phyloP scores from a whole-genome alignment of 345 rosid species.

The Populus simonii region DNA sequence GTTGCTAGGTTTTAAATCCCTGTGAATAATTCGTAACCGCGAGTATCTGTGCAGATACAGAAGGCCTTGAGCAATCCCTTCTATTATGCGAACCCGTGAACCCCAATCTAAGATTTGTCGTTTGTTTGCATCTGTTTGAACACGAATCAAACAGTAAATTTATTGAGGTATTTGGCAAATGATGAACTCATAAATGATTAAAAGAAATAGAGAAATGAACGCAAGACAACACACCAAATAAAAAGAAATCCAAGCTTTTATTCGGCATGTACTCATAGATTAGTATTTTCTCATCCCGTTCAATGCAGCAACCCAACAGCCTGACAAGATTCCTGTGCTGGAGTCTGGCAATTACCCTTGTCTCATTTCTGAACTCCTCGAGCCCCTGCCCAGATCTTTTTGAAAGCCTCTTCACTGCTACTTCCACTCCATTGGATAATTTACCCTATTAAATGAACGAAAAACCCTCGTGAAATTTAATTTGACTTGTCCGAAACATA shows the following conservation, averaged over 20 bases:
- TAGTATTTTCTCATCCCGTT: not conserved
- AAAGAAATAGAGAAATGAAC: not conserved
- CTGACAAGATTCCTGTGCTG: conserved; percentile 1
- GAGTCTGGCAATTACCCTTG: not conserved
- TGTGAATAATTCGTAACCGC: not conserved
- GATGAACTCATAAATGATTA: not conserved
- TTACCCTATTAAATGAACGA: not conserved
- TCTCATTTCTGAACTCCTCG: not conserved
- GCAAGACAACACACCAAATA: not conserved
- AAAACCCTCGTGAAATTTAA: too few relatives aligned
- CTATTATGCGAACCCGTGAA: not conserved
- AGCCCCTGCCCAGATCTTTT: conserved; percentile 1
- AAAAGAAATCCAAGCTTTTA: not conserved
- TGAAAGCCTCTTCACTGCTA: not conserved
- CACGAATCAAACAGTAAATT: not conserved
- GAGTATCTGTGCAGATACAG: not conserved
- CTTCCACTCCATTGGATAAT: not conserved
- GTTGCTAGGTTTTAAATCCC: not conserved
- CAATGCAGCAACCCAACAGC: not conserved
- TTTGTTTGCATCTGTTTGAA: not conserved
- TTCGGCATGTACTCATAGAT: not conserved
- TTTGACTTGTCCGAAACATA: too few relatives aligned
- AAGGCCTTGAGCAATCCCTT: not conserved
- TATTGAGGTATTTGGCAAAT: not conserved
- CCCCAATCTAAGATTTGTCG: not conserved